A percentile compares a stretch with the other conserved stretches of the same genome.
Conservation (phyloP, 2,329 filamentous ascomycete species). For the Aspergillus sp. region DNA sequence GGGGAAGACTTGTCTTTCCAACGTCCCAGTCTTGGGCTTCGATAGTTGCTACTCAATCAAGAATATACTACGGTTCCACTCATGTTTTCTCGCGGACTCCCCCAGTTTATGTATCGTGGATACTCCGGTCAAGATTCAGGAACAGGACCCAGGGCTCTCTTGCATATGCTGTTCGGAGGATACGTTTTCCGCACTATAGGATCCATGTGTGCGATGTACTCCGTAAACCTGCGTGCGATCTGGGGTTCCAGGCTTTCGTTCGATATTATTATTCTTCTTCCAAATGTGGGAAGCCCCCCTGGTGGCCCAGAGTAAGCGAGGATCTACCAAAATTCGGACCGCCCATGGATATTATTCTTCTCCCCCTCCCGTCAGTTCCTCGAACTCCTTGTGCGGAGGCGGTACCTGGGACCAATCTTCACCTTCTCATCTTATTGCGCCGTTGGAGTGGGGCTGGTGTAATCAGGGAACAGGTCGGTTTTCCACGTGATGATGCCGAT, state of each 20-base stretch:
- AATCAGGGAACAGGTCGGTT: slow-evolving; percentile 10
- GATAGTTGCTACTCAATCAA: not conserved
- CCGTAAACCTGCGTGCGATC: not conserved
- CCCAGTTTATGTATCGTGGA: not conserved
- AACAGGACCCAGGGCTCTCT: not conserved
- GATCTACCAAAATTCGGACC: not conserved
- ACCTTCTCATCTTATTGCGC: slow-evolving; percentile 7
- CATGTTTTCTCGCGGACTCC: not conserved
- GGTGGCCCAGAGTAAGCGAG: not conserved
- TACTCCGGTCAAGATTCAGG: not conserved
- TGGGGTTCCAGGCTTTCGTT: not conserved
- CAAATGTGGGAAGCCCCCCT: not conserved
- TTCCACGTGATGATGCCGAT: slow-evolving; percentile 13
- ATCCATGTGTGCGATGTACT: not conserved
- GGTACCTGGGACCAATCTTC: slow-evolving; percentile 4
- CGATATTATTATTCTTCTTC: not conserved
- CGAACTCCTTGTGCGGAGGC: not conserved
- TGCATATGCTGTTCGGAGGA: not conserved
- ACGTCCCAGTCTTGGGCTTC: not conserved
- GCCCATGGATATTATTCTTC: not conserved
- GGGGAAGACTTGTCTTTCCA: not conserved
- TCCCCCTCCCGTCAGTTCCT: not conserved
- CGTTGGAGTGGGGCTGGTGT: slow-evolving; percentile 5
- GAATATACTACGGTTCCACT: not conserved
- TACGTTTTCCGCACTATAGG: not conserved